A percentile compares a stretch with the other conserved stretches of the same genome.
Evolutionary conservation across 179 eudicot species (phyloP).

Genomic region (Drosera spatulata): DNA sequence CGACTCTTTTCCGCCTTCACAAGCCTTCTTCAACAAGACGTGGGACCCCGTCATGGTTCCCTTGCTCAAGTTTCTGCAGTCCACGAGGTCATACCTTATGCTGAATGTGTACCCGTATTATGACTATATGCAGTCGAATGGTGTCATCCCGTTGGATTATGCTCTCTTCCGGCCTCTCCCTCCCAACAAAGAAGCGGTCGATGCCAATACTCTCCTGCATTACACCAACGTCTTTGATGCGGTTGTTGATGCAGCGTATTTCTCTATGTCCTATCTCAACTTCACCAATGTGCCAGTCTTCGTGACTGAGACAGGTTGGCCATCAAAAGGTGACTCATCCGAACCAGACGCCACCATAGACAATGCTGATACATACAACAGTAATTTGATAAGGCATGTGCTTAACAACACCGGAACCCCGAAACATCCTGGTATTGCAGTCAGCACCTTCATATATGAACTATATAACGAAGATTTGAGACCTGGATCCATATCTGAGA

Average conservation of each 20-base stretch:
- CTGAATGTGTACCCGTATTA: conserved; percentile 73
- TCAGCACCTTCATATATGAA: conserved; percentile 79
- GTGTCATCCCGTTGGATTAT: conserved; percentile 71
- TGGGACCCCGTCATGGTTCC: conserved; percentile 64
- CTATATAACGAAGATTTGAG: conserved; percentile 74
- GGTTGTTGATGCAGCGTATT: conserved; percentile 82
- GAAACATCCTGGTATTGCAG: conserved; percentile 63
- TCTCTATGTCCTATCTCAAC: conserved; percentile 62
- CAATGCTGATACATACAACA: conserved; percentile 63
- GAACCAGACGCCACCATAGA: conserved; percentile 28
- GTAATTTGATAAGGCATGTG: conserved; percentile 70
- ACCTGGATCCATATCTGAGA: conserved; percentile 58
- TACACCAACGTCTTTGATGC: conserved; percentile 85
- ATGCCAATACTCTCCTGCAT: conserved; percentile 70
- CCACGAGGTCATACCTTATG: conserved; percentile 60
- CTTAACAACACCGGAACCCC: conserved; percentile 82
- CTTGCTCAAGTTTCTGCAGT: conserved; percentile 56
- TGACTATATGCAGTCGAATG: conserved; percentile 68
- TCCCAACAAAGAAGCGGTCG: conserved; percentile 88
- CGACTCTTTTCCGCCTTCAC: conserved; percentile 87
- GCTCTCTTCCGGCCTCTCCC: conserved; percentile 78
- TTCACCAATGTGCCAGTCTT: conserved; percentile 61
- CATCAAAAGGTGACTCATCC: conserved; percentile 69
- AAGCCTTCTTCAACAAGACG: conserved; percentile 78
- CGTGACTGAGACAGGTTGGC: conserved; percentile 94